Percentiles rank a stretch among this genome's conserved stretches.
These are phyloP conservation scores for Plasmodium adleri DNA, from an alignment of 169 alveolate species.

Conservation along the genomic window DNA sequence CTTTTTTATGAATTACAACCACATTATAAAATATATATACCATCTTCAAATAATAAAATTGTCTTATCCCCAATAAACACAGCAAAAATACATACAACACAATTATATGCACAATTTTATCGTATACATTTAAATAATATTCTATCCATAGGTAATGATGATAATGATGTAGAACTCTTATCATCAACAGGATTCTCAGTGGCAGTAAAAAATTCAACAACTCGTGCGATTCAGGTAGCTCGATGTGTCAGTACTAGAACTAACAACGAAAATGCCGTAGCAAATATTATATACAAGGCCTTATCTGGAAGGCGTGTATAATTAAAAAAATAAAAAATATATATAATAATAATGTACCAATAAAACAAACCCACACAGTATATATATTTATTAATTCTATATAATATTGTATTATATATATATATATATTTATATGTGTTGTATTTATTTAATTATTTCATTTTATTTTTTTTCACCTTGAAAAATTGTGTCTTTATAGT, in stretches of 20 bases:
- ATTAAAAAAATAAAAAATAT: not conserved
- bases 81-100: slow-evolving; percentile 17
- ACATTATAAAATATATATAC: slow-evolving; percentile 25
- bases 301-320: slow-evolving; percentile 16
- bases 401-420: too few species aligned
- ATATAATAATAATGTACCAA: too few species aligned
- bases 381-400: too few species aligned
- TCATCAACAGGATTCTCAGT: slow-evolving; percentile 59
- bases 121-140: slow-evolving; percentile 12
- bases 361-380: too few species aligned
- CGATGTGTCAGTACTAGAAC: slow-evolving; percentile 37
- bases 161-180: slow-evolving; percentile 44
- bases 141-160: slow-evolving; percentile 58
- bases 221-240: slow-evolving; percentile 7
- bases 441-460: too few species aligned
- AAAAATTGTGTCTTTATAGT: too few species aligned
- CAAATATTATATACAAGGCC: slow-evolving; percentile 32
- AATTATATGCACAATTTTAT: slow-evolving; percentile 24
- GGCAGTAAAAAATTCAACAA: slow-evolving; percentile 30
- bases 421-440: too few species aligned
- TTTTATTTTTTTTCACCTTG: too few species aligned
- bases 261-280: slow-evolving; percentile 50
- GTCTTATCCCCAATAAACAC: slow-evolving; percentile 54
- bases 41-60: not conserved
- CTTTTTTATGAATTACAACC: slow-evolving; percentile 11